A percentile compares a stretch with the other conserved stretches of the same genome.
Conservation (phyloP, 106 monocot species). For the Acorus calamus region DNA sequence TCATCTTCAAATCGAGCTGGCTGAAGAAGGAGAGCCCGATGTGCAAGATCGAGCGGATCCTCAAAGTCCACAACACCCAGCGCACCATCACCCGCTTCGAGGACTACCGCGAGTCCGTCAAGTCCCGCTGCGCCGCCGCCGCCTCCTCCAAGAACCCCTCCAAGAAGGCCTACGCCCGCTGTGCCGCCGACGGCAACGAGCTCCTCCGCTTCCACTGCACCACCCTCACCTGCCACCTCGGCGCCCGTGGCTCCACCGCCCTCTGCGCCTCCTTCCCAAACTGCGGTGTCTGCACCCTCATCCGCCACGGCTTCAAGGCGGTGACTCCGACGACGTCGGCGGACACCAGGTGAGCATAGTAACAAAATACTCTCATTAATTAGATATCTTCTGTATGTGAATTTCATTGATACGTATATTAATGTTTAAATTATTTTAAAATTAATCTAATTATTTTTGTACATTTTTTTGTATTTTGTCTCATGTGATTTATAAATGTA, state of each 20-base stretch:
- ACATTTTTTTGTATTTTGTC: no score
- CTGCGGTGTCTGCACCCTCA: slow-evolving; percentile 63
- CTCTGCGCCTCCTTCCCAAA: slow-evolving; percentile 34
- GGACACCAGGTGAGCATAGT: slow-evolving; percentile 20
- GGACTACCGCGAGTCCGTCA: slow-evolving; percentile 68
- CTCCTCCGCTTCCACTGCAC: slow-evolving; percentile 87
- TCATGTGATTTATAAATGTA: no score
- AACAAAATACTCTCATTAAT: no score
- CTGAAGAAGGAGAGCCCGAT: slow-evolving; percentile 37
- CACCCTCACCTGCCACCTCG: slow-evolving; percentile 62
- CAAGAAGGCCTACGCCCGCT: slow-evolving; percentile 43
- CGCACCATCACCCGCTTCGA: slow-evolving; percentile 84
- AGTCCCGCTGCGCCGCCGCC: slow-evolving; percentile 17
- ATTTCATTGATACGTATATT: no score
- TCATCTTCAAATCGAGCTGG: slow-evolving; percentile 99
- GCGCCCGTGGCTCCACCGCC: slow-evolving; percentile 35
- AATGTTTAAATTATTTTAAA: no score
- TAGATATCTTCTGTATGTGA: no score
- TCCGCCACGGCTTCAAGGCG: slow-evolving; percentile 60
- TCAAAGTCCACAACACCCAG: slow-evolving; percentile 80
- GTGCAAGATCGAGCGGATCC: slow-evolving; percentile 75
- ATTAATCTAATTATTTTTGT: no score
- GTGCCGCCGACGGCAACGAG: slow-evolving; percentile 99
- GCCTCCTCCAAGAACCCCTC: neutral
- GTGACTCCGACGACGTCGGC: slow-evolving; percentile 16